Percentiles rank a stretch among this genome's conserved stretches.
Conservation (phyloP, 129 eudicot species). For the Erigeron canadensis region DNA sequence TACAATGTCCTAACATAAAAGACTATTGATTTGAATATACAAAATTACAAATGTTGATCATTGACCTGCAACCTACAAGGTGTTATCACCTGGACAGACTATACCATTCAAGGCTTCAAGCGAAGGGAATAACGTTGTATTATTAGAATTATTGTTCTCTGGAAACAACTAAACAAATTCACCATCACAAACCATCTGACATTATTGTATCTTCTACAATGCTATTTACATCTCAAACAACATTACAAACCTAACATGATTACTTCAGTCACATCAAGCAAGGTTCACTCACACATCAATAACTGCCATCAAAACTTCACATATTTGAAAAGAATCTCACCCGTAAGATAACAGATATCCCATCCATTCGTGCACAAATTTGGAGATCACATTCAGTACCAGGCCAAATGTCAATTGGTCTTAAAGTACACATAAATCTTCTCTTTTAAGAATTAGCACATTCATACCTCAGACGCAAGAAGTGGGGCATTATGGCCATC, state of each 20-base stretch:
- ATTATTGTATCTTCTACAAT: slow-evolving; percentile 23
- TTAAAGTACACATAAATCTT: slow-evolving; percentile 7
- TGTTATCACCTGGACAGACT: neutral
- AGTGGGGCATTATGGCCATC: slow-evolving; percentile 62
- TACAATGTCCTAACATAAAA: slow-evolving; percentile 4
- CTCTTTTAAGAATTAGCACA: slow-evolving; percentile 11
- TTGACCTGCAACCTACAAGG: neutral
- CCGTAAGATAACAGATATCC: slow-evolving; percentile 11
- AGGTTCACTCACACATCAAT: slow-evolving; percentile 1
- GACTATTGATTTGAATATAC: neutral
- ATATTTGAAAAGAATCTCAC: slow-evolving; percentile 3
- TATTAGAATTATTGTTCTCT: slow-evolving; percentile 13
- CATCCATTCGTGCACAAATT: slow-evolving; percentile 22
- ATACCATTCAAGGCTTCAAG: slow-evolving; percentile 8
- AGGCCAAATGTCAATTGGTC: slow-evolving; percentile 16
- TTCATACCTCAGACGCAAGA: slow-evolving; percentile 45
- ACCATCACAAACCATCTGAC: slow-evolving; percentile 1
- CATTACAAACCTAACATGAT: slow-evolving; percentile 12
- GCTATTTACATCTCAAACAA: slow-evolving; percentile 27
- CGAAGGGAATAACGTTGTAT: slow-evolving; percentile 9
- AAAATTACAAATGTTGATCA: neutral
- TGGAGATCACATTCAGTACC: slow-evolving; percentile 5
- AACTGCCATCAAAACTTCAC: slow-evolving; percentile 2
- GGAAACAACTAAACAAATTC: slow-evolving; percentile 7
- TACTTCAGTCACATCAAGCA: slow-evolving; percentile 7